phyloP scores from a whole-genome alignment of 1,284 basidiomycete genomes.

The Laetiporus sulphureus region DNA sequence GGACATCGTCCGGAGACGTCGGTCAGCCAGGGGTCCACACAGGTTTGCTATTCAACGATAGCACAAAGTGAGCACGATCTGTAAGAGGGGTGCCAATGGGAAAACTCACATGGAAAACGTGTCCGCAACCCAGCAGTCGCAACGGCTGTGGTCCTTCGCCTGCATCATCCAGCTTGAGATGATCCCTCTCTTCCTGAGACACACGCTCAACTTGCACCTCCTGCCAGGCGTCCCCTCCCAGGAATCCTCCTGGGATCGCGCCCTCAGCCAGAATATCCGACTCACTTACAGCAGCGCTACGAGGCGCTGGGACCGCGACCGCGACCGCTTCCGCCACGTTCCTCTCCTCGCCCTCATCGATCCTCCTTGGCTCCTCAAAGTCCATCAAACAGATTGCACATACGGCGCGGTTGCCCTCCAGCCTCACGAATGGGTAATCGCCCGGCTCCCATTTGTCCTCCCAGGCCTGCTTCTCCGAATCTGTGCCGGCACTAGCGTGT shows the following conservation, averaged over 20 bases:
- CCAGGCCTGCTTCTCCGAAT: constrained; percentile 35
- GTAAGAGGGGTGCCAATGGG: background rate
- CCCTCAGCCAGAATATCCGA: constrained; percentile 6
- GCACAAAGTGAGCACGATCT: constrained; percentile 1
- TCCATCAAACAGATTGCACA: constrained; percentile 81
- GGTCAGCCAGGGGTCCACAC: constrained; percentile 71
- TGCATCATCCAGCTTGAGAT: constrained; percentile 53
- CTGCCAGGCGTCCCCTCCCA: constrained; percentile 10
- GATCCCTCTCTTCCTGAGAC: constrained; percentile 32
- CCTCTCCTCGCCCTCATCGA: constrained; percentile 12
- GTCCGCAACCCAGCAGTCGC: constrained; percentile 64
- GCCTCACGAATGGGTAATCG: constrained; percentile 56
- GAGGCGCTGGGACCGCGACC: constrained; percentile 7
- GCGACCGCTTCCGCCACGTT: constrained; percentile 9
- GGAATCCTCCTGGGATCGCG: too few relatives aligned
- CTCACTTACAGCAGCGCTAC: constrained; percentile 6
- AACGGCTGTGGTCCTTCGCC: constrained; percentile 71
- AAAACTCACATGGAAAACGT: constrained; percentile 73
- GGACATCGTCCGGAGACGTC: constrained; percentile 78
- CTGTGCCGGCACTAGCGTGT: constrained; percentile 18
- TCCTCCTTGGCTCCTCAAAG: constrained; percentile 64
- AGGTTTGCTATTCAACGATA: constrained; percentile 51
- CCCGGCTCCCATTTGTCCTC: constrained; percentile 46
- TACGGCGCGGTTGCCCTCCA: constrained; percentile 72
- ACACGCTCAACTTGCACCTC: constrained; percentile 33